Evolutionary conservation across 495 filamentous ascomycete genomes (phyloP), one percentile per base, ranked within the genome.

Genomic region (Aspergillus egyptiacus): DNA sequence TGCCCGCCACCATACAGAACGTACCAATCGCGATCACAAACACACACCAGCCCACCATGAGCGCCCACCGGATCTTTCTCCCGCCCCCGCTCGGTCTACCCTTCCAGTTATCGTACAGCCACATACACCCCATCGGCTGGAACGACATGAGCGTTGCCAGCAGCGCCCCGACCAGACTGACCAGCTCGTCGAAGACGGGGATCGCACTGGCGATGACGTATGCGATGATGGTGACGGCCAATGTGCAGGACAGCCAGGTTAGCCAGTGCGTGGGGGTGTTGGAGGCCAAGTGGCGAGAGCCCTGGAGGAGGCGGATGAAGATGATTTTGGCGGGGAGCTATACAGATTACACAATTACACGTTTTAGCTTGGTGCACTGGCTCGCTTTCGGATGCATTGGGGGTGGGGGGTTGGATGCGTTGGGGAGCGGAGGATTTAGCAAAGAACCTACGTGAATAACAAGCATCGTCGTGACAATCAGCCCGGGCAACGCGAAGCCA

Each of bases 151-250:
- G 54, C 5, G 63, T 71, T 8, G 62, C 68, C 48, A 87, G 82
- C 28, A 86, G 61, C 3, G 81, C 73, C 13, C 81, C 81, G 30
- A 79, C 70, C 48, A 81, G 72, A 18, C 74, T 74, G 15, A 88
- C 67, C 32, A 88, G 65, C 31, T 73, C 72, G 54, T 75, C 73
- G 60, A 87, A 88, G 58, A 84, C 77, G 9, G 85, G 85, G 35
- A 89, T 84, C 6, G 79, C 77, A 54, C 82, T 79, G 20, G 84
- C 83, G 57, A 89, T 80, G 34, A 87, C 61, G 71, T 81, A 89
- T 6, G 82, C 77, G 23, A 84, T 57, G 2, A 85, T 3, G 34
- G 79, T 80, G 50, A 84, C 64, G 48, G 62, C 51, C n/a, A 70
- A 49, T 3, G 79, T 77, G 19, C 84, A 76, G 7, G 50, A 58